Conservation (phyloP, 352 stramenopile genomes). For the Phytophthora melonis region DNA sequence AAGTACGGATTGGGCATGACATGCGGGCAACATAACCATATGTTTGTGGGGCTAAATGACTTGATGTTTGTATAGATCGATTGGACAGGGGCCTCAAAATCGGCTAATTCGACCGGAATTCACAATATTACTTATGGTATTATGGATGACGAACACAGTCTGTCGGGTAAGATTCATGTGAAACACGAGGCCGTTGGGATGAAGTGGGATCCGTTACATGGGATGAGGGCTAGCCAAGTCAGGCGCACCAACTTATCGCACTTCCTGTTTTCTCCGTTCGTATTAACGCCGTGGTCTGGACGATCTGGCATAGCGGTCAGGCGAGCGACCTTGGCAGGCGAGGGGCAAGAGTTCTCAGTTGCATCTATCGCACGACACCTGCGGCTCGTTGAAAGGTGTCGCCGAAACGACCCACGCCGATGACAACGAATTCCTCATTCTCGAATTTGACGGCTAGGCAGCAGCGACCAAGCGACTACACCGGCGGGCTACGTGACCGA, state of each 20-base stretch:
- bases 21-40: too few species aligned
- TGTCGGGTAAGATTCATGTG: too few species aligned
- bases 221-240: neutral
- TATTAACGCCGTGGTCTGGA: neutral
- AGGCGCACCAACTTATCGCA: constrained; percentile 5
- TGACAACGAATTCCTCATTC: constrained; percentile 6
- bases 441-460: constrained; percentile 5
- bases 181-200: too few species aligned
- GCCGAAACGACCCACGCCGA: neutral
- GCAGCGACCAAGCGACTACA: neutral
- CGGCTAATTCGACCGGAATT: too few species aligned
- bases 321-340: neutral
- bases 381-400: neutral
- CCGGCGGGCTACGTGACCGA: neutral
- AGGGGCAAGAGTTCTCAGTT: neutral
- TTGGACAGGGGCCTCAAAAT: too few species aligned
- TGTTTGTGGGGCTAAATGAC: too few species aligned
- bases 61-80: too few species aligned
- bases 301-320: neutral
- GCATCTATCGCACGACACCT: neutral
- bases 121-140: too few species aligned
- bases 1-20: too few species aligned
- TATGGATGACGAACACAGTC: too few species aligned
- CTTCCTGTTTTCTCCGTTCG: constrained; percentile 2
- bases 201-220: neutral